Base-by-base conservation (phyloP, 352 stramenopile species). In the Globisporangium iwayamae region DNA sequence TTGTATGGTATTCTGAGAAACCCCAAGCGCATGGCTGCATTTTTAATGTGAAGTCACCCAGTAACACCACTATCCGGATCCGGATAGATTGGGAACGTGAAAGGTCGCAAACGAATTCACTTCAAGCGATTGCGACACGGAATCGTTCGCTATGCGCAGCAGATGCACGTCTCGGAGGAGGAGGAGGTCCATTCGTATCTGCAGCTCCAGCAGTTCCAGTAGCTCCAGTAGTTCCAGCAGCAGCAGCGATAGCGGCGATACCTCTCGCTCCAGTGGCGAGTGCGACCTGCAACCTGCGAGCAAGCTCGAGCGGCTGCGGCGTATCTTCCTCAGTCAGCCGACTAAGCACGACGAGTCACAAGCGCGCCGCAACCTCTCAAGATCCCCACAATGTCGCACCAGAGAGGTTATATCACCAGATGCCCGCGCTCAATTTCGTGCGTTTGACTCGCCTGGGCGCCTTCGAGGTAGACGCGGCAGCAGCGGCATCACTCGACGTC, bases 251-350 rank as follows among this genome's bases (percentile, higher is more conserved):
- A 69, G 46, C 25, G 10, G 0, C 45, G 34, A 13, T 20, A 56
- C 2, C 25, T 28, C 25, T 28, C 25, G 56, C 46, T 57, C 71
- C 1, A 39, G 18, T 22, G 70, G 72, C 13, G 53, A 46, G 18
- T 53, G 36, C 67, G 13, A 57, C 38, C 74, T 32, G 47, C 66
- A 16, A 63, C 71, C 78, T 54, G 46, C 63, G 16, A 63, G 66
- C 20, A 87, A 87, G 36, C 74, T 91, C 47, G 66, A 76, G 36
- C 74, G 81, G 6, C 66, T 91, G 43, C 74, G 81, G 11, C 81
- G 81, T 53, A 91, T 91, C 58, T 91, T 89, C 62, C 68, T 91
- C 34, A 91, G 76, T 48, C 75, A 74, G n/a, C 78, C 78, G 48
- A 69, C 39, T 25, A 70, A 38, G 28, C 14, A n/a, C 2, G 36